A percentile compares a stretch with the other conserved stretches of the same genome.
Evolutionary conservation across 202 grass and related monocot genomes (phyloP).

Genomic region (Panicum virgatum): DNA sequence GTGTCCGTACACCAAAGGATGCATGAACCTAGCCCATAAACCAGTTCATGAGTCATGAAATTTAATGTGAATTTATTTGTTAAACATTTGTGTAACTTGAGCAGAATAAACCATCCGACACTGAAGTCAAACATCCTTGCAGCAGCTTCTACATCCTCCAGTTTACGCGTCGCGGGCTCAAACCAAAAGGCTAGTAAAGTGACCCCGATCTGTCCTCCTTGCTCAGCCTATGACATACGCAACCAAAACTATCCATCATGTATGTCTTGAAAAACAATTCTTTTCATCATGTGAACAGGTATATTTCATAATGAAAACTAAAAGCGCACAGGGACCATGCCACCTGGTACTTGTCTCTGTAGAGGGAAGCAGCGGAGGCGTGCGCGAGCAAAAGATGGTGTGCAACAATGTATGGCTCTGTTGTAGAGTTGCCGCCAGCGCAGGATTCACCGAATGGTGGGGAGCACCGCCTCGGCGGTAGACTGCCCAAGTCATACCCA

Average conservation of each 20-base stretch:
- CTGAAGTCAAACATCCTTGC: conserved; percentile 82
- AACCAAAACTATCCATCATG: no score
- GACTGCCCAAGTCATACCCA: conserved; percentile 61
- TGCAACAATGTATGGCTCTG: conserved; percentile 68
- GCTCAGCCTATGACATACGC: conserved; percentile 39
- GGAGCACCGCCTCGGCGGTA: conserved; percentile 71
- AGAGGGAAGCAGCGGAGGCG: conserved; percentile 69
- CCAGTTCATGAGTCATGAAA: not conserved
- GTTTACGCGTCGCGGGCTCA: conserved; percentile 49
- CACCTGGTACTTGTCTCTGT: conserved; percentile 85
- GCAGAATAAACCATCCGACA: conserved; percentile 69
- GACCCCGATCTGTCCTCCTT: conserved; percentile 82
- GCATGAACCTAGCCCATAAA: conserved; percentile 57
- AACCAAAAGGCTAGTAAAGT: conserved; percentile 75
- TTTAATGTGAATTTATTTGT: not conserved
- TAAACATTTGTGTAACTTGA: not conserved
- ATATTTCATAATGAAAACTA: not conserved
- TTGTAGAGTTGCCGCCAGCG: conserved; percentile 69
- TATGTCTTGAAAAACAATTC: not conserved
- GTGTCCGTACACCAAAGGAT: conserved; percentile 74
- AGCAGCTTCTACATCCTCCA: conserved; percentile 68
- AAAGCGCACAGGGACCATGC: not conserved
- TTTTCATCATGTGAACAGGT: not conserved
- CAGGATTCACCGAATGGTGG: conserved; percentile 56
- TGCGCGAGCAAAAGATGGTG: conserved; percentile 83